phyloP scores from a whole-genome alignment of 495 filamentous ascomycete species.

The Bacidia rubella region DNA sequence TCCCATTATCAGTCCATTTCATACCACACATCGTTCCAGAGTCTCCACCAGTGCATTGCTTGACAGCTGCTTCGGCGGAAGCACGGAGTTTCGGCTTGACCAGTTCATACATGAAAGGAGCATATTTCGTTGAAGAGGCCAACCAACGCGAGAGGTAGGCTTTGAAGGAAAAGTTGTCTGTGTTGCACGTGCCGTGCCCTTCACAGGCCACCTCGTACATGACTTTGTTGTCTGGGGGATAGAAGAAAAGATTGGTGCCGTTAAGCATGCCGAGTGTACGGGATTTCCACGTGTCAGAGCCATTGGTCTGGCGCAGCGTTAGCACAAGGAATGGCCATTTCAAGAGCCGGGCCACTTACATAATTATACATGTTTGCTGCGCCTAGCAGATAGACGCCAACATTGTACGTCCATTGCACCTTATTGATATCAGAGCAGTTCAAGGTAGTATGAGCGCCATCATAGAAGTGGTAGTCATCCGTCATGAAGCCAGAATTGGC shows the following conservation, averaged over 20 bases:
- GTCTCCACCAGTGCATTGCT: slow-evolving; percentile 49
- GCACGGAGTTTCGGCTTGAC: slow-evolving; percentile 53
- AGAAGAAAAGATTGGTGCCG: slow-evolving; percentile 42
- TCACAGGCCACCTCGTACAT: slow-evolving; percentile 59
- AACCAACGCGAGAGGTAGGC: slow-evolving; percentile 77
- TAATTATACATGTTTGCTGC: slow-evolving; percentile 63
- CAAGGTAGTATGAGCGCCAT: slow-evolving; percentile 42
- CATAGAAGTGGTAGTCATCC: slow-evolving; percentile 44
- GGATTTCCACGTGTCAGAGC: slow-evolving; percentile 40
- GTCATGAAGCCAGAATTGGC: slow-evolving; percentile 47
- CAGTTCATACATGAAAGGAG: slow-evolving; percentile 45
- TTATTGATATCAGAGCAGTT: slow-evolving; percentile 42
- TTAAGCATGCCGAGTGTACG: slow-evolving; percentile 47
- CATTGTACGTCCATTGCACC: slow-evolving; percentile 52
- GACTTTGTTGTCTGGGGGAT: slow-evolving; percentile 34
- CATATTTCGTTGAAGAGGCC: slow-evolving; percentile 53
- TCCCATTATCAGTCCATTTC: slow-evolving; percentile 39
- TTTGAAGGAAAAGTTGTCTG: slow-evolving; percentile 75
- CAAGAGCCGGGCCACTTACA: slow-evolving; percentile 28
- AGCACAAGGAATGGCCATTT: not conserved
- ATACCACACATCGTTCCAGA: slow-evolving; percentile 49
- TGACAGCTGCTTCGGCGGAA: slow-evolving; percentile 55
- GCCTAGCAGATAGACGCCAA: slow-evolving; percentile 50
- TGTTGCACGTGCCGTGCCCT: slow-evolving; percentile 44
- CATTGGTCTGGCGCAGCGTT: slow-evolving; percentile 19